phyloP scores from a whole-genome alignment of 73 alveolate genomes.

The Diophrys appendiculata region DNA sequence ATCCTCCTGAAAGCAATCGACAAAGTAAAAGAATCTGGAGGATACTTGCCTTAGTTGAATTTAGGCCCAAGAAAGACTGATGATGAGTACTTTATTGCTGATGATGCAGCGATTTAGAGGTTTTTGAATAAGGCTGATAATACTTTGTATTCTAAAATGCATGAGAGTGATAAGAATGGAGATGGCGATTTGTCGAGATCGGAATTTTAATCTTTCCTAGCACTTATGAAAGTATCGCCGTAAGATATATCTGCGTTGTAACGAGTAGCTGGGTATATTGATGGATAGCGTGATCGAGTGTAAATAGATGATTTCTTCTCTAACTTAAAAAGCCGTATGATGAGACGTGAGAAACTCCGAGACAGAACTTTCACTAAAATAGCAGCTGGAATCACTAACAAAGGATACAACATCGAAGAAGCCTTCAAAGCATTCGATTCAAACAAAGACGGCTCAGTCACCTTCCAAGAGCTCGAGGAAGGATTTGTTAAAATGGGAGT shows the following conservation, averaged over 20 bases:
- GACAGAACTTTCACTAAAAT: not conserved
- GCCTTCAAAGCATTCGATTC: not conserved
- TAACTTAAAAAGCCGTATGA: not conserved
- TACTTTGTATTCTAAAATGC: not conserved
- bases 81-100: not conserved
- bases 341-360: not conserved
- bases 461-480: not conserved
- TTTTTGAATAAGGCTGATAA: not conserved
- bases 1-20: slow-evolving; percentile 1
- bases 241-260: not conserved
- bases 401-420: not conserved
- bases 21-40: slow-evolving; percentile 1
- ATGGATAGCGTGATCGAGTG: not conserved
- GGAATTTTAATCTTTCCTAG: not conserved
- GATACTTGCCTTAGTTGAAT: not conserved
- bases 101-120: not conserved
- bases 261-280: not conserved
- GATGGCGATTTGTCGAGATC: not conserved
- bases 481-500: not conserved
- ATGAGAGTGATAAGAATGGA: not conserved
- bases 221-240: not conserved
- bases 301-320: not conserved
- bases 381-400: not conserved
- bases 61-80: not conserved
- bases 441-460: not conserved